A percentile compares a stretch with the other conserved stretches of the same genome.
phyloP scores from a whole-genome alignment of 139 green algal species.

The Chlamydomonas sp. region DNA sequence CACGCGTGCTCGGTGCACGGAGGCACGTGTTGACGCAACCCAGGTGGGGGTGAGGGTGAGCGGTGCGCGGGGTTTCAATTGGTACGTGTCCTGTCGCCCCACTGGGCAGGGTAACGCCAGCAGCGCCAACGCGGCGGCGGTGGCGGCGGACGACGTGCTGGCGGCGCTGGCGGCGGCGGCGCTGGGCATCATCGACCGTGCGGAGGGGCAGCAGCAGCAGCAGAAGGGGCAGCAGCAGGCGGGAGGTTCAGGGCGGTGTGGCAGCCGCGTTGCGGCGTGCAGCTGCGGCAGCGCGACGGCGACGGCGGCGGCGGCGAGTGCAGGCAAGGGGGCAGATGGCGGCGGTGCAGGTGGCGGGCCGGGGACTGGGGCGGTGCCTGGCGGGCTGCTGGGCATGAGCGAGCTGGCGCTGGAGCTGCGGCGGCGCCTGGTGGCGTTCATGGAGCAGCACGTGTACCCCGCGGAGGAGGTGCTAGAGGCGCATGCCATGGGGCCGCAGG shows the following conservation, averaged over 20 bases:
- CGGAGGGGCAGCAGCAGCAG: slow-evolving; percentile 2
- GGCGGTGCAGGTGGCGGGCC: neutral
- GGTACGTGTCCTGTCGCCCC: too few species aligned
- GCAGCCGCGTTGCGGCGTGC: slow-evolving; percentile 1
- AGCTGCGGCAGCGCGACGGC: neutral
- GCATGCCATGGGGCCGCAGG: slow-evolving; percentile 36
- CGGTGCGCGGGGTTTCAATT: too few species aligned
- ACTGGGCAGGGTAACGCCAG: slow-evolving; percentile 87
- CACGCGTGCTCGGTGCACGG: too few species aligned
- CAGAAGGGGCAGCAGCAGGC: neutral
- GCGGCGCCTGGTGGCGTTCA: slow-evolving; percentile 74
- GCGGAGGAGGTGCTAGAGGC: slow-evolving; percentile 69
- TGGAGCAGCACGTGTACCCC: slow-evolving; percentile 82
- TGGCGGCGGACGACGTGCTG: slow-evolving; percentile 72
- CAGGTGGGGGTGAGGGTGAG: too few species aligned
- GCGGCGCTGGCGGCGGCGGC: slow-evolving; percentile 67
- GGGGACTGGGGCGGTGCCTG: slow-evolving; percentile 47
- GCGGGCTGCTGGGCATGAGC: slow-evolving; percentile 17
- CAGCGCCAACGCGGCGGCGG: slow-evolving; percentile 63
- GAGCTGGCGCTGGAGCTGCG: slow-evolving; percentile 56
- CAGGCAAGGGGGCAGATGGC: neutral
- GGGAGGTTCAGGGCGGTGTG: neutral
- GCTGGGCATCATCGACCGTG: slow-evolving; percentile 58
- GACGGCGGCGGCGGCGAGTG: neutral
- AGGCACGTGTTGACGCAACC: too few species aligned